These are phyloP conservation scores for Elsinoe batatas DNA, from an alignment of 2,329 filamentous ascomycete species.

Conservation along the genomic window DNA sequence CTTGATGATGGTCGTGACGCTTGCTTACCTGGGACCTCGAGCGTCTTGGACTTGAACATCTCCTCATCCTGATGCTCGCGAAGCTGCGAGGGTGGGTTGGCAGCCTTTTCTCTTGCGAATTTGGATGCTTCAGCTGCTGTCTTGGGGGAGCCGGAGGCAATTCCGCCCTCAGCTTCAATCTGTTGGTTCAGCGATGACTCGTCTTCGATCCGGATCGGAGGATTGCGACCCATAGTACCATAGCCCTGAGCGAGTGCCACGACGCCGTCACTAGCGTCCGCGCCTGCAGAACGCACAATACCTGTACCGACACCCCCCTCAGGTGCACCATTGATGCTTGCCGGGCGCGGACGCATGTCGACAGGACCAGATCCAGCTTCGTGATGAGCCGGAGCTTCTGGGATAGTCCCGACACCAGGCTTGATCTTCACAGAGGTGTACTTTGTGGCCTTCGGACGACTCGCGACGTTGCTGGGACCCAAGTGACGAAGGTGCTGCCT, in stretches of 20 bases:
- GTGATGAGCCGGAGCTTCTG: conserved; percentile 24
- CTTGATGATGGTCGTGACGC: conserved; percentile 14
- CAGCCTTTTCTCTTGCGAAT: conserved; percentile 14
- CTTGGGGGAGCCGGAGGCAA: conserved; percentile 10
- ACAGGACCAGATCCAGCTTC: conserved; percentile 5
- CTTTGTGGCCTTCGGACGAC: conserved; percentile 49
- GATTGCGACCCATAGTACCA: conserved; percentile 29
- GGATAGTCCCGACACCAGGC: conserved; percentile 39
- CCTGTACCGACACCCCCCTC: conserved; percentile 46
- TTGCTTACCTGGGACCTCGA: conserved; percentile 13
- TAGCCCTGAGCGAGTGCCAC: conserved; percentile 45
- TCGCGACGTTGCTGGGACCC: conserved; percentile 54
- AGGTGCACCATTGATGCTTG: conserved; percentile 25
- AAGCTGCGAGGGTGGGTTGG: background rate
- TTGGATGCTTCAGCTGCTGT: conserved; percentile 16
- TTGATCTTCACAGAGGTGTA: conserved; percentile 58
- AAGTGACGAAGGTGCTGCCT: conserved; percentile 53
- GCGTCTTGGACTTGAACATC: conserved; percentile 5
- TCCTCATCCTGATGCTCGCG: conserved; percentile 3
- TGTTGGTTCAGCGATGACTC: conserved; percentile 5
- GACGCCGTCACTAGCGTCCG: conserved; percentile 55
- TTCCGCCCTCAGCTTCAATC: conserved; percentile 10
- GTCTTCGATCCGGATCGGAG: background rate
- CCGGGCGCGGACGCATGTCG: conserved; percentile 2
- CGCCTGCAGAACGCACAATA: conserved; percentile 43